Evolutionary conservation across 768 basidiomycete species (phyloP), one percentile per base, ranked within the genome.

Genomic region (Phanerochaete carnosa): DNA sequence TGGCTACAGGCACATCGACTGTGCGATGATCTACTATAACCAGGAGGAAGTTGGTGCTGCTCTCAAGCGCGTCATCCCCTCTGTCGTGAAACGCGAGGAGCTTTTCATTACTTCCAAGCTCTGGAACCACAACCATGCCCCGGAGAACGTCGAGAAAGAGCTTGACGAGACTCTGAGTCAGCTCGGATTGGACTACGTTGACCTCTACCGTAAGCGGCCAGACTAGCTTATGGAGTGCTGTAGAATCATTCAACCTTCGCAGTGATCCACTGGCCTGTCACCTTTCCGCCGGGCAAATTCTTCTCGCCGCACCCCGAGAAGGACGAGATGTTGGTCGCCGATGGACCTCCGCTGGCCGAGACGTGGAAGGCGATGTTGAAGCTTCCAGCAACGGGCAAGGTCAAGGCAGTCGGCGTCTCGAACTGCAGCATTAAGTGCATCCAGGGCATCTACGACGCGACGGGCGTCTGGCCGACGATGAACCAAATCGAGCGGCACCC

Each of bases 401-500:
- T 88, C 69, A 81, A 77, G 69, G 79, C 83, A 1, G 76, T 95
- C 64, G 93, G 92, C 58, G 91, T 95, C 5, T 90, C 88, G 66
- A 95, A 95, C 82, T 92, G 92, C 74, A 84, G 81, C 19, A 73
- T 87, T 57, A 77, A 78, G 45, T 79, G 89, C 50, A 71, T 95
- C 58, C 75, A 90, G 70, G 87, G 79, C 12, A 80, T 95, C 67
- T 85, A 84, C 61, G 72, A 80, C 25, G 86, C 85, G 3, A 90
- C 90, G 28, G 87, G 85, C 12, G 86, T 90, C 56, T 81, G 85
- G 58, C 93, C 94, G 28, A 74, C 78, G 23, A 86, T 76, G 29
- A 93, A 95, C 75, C 93, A 95, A 75, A 76, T 94, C 64, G 92
- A 94, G 72, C 84, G 86, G 23, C 94, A 95, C 79, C 91, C 92